Conservation (phyloP, 2,329 filamentous ascomycete genomes). For the Capronia epimyces region DNA sequence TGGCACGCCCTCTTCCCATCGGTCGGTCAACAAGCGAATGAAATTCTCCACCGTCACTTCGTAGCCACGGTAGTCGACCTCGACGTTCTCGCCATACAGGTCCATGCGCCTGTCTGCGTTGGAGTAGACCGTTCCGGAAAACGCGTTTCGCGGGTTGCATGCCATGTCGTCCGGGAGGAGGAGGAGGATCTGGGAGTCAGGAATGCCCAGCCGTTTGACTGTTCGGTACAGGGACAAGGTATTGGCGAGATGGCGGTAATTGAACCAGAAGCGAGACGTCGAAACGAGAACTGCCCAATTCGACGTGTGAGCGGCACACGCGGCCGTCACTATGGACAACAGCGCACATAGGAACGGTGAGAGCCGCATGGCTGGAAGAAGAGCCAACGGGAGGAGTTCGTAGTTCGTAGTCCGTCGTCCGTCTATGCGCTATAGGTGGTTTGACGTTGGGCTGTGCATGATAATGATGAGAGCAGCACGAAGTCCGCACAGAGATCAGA, state of each 20-base stretch:
- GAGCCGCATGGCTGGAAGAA: constrained; percentile 7
- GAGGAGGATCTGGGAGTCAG: constrained; percentile 97
- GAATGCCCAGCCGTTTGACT: constrained; percentile 94
- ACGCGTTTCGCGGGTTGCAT: constrained; percentile 96
- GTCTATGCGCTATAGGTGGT: no score
- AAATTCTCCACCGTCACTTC: constrained; percentile 99
- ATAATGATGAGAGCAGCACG: background rate
- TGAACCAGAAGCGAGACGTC: constrained; percentile 99
- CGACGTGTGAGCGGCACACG: constrained; percentile 63
- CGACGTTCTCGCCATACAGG: constrained; percentile 96
- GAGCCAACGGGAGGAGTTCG: background rate
- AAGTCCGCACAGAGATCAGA: background rate
- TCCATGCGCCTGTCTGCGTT: constrained; percentile 94
- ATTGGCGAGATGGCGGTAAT: constrained; percentile 97
- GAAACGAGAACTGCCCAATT: constrained; percentile 99
- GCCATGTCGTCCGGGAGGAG: constrained; percentile 99
- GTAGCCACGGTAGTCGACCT: constrained; percentile 96
- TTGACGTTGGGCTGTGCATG: no score
- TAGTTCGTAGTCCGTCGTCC: background rate
- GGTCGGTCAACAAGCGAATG: constrained; percentile 87
- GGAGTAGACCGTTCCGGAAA: constrained; percentile 96
- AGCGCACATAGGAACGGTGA: constrained; percentile 12
- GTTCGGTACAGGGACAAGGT: constrained; percentile 96
- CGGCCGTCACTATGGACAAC: constrained; percentile 11
- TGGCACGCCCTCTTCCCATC: constrained; percentile 89